Evolutionary conservation across 768 basidiomycete genomes (phyloP).

Genomic region (Dioszegia aurantiaca): DNA sequence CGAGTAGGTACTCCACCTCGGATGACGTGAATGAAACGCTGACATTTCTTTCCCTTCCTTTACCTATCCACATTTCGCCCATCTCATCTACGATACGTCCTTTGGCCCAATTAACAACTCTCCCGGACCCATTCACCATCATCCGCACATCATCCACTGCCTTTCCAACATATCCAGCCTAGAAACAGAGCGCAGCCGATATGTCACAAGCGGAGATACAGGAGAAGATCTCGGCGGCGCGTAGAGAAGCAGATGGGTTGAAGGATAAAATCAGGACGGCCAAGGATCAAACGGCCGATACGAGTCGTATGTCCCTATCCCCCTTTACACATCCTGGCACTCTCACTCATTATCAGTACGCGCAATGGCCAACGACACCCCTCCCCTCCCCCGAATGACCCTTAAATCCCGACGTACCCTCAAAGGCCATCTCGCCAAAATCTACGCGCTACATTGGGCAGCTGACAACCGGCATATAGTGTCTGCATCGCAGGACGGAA

Average conservation of each 20-base stretch:
- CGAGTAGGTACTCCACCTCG: no score
- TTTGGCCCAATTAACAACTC: no score
- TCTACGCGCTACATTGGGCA: slow-evolving; percentile 99
- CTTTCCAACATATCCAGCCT: neutral
- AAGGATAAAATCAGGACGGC: slow-evolving; percentile 98
- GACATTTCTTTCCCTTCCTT: no score
- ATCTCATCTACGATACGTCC: no score
- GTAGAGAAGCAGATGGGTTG: slow-evolving; percentile 91
- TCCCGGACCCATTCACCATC: slow-evolving; percentile 4
- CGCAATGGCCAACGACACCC: slow-evolving; percentile 97
- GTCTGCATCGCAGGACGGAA: slow-evolving; percentile 98
- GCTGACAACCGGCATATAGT: slow-evolving; percentile 95
- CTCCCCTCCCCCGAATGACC: slow-evolving; percentile 89
- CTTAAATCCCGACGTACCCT: slow-evolving; percentile 94
- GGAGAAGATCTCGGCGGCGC: slow-evolving; percentile 79
- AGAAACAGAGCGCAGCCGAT: neutral
- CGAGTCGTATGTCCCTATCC: slow-evolving; percentile 69
- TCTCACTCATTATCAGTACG: slow-evolving; percentile 62
- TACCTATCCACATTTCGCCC: no score
- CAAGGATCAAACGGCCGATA: slow-evolving; percentile 95
- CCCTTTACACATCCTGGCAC: neutral
- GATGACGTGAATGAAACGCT: no score
- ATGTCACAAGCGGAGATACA: slow-evolving; percentile 52
- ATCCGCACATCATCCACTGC: neutral
- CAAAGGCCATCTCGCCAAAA: slow-evolving; percentile 96